Evolutionary conservation across 108 stramenopile species (phyloP).

Genomic region (Schizochytrium sp.): DNA sequence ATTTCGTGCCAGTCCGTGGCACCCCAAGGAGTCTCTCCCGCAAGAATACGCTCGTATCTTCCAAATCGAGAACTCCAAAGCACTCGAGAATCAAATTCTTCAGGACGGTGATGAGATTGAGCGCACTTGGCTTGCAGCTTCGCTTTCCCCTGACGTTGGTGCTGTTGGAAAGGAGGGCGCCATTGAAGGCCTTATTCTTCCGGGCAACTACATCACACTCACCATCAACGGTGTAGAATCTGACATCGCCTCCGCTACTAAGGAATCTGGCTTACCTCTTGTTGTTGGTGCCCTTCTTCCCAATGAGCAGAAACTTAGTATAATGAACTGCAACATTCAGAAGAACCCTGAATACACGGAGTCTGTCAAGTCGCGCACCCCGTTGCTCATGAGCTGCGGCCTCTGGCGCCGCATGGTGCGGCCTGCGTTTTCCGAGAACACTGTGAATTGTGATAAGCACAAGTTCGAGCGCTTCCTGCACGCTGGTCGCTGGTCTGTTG

Average conservation of each 20-base stretch:
- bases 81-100: conserved; percentile 84
- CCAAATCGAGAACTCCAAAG: conserved; percentile 88
- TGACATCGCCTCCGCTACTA: conserved; percentile 67
- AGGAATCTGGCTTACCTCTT: conserved; percentile 78
- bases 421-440: conserved; percentile 94
- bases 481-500: conserved; percentile 86
- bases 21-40: conserved; percentile 96
- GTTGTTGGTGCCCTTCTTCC: conserved; percentile 85
- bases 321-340: conserved; percentile 93
- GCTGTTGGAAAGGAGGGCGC: conserved; percentile 35
- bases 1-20: conserved; percentile 93
- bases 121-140: conserved; percentile 76
- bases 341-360: conserved; percentile 51
- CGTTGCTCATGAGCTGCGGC: conserved; percentile 74
- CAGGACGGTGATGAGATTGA: conserved; percentile 73
- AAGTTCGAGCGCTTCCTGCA: conserved; percentile 96
- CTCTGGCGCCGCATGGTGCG: conserved; percentile 90
- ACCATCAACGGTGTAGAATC: conserved; percentile 81
- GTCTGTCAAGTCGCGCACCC: background rate
- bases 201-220: conserved; percentile 88
- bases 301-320: conserved; percentile 94
- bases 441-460: conserved; percentile 97
- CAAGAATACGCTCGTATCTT: conserved; percentile 92
- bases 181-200: conserved; percentile 81
- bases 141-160: background rate